phyloP scores from a whole-genome alignment of 1,284 basidiomycete species.

The Pseudozyma hubeiensis region DNA sequence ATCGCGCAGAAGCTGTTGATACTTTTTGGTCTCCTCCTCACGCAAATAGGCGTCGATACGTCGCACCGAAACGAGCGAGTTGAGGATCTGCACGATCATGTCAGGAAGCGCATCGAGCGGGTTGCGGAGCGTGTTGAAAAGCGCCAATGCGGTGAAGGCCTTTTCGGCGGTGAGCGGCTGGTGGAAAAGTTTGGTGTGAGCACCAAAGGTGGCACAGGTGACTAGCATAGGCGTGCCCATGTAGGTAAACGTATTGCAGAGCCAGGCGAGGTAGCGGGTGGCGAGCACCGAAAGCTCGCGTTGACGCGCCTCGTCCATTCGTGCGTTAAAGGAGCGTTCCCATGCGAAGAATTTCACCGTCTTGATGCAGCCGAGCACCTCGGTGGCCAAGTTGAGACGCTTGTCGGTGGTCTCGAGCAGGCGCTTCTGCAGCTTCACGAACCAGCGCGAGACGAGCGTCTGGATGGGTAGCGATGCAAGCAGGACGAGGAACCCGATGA shows the following conservation, averaged over 20 bases:
- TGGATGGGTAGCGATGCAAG: conserved; percentile 58
- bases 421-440: conserved; percentile 70
- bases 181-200: conserved; percentile 73
- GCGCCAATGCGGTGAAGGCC: conserved; percentile 73
- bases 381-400: conserved; percentile 72
- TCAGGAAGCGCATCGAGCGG: conserved; percentile 63
- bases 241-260: conserved; percentile 69
- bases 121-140: conserved; percentile 70
- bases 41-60: conserved; percentile 71
- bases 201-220: conserved; percentile 77
- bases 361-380: conserved; percentile 73
- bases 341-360: conserved; percentile 76
- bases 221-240: conserved; percentile 75
- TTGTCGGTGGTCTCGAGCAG: conserved; percentile 72
- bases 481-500: conserved; percentile 68
- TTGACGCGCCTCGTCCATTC: conserved; percentile 71
- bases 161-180: conserved; percentile 71
- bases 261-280: conserved; percentile 69
- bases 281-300: conserved; percentile 71
- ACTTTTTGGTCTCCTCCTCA: conserved; percentile 74
- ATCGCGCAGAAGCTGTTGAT: conserved; percentile 70
- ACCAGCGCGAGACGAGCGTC: conserved; percentile 70
- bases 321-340: conserved; percentile 70
- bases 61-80: conserved; percentile 65
- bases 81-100: conserved; percentile 71